Base-by-base conservation (phyloP, 1,284 basidiomycete species). In the Cutaneotrichosporon spelunceum region DNA sequence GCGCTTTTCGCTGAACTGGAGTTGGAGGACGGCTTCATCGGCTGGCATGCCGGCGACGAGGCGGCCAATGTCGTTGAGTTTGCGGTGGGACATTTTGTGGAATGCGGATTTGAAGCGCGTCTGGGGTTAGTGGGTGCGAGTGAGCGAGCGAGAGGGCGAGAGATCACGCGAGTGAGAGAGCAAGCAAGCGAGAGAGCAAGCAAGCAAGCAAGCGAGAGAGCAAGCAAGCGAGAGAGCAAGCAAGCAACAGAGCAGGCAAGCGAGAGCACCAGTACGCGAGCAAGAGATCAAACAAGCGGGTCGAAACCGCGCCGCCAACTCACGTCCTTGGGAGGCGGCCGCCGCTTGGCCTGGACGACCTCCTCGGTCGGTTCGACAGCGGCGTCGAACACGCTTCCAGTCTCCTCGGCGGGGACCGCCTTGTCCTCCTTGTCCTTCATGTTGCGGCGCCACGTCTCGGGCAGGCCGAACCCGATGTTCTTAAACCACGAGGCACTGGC, bases 11-110 rank as follows among this genome's bases (percentile, higher is more conserved):
- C 88, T 90, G 78, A 97, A 96, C 75, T 90, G 86, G 89, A 98
- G 95, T 75, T 99, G 95, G 56, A 98, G 81, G 72, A 99, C 94
- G 27, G 95, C 94, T 73, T 89, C 87, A 79, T 97, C 93, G 62
- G 95, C 87, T 14, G 93, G 91, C 70, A 91, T 88, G 16, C 90
- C 88, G 10, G 89, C 83, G 68, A 98, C 91, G 78, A 97, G 91
- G 59, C 86, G 83, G 8, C 89, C 88, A 47, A 99, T 83, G 81
- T 88, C 84, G 78, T 95, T 93, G 57, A 97, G 82, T 79, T 98
- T 98, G 61, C 93, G 85, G 67, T 89, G 91, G 10, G 91, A 94
- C 53, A 94, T 93, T 77, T 93, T 94, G 84, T 97, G 95, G 72
- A 86, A 86, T 4, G 88, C 87, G 0, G 94, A 97, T 24, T 71